Evolutionary conservation across 148 eudicot species (phyloP).

Genomic region (Cornus controversa): DNA sequence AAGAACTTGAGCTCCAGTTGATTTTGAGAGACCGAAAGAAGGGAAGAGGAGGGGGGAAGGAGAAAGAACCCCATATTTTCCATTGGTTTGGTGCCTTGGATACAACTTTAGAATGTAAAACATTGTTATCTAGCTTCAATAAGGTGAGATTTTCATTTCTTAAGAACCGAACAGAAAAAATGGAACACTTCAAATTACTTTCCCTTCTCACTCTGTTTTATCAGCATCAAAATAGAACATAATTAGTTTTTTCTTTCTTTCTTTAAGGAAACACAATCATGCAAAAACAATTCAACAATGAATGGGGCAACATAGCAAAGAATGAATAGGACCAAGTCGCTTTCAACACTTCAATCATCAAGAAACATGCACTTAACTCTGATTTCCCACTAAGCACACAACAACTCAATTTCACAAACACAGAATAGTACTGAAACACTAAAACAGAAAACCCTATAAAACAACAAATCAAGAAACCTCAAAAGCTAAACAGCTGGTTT

Average conservation of each 20-base stretch:
- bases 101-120: too few relatives aligned
- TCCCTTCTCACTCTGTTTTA: neutral
- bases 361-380: neutral
- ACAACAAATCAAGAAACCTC: too few relatives aligned
- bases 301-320: neutral
- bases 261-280: neutral
- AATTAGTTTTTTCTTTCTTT: too few relatives aligned
- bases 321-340: neutral
- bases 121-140: neutral
- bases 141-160: neutral
- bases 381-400: neutral
- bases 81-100: neutral
- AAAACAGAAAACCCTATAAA: neutral
- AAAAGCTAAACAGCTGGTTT: neutral
- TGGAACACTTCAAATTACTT: neutral
- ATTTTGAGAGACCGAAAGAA: too few relatives aligned
- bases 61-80: neutral
- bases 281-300: neutral
- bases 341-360: neutral
- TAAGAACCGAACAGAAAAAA: neutral
- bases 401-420: neutral
- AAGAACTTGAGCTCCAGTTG: too few relatives aligned
- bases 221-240: neutral
- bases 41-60: too few relatives aligned
- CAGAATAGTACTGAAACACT: too few relatives aligned